Conservation (phyloP, 495 filamentous ascomycete species). For the Neurospora sublineolata region DNA sequence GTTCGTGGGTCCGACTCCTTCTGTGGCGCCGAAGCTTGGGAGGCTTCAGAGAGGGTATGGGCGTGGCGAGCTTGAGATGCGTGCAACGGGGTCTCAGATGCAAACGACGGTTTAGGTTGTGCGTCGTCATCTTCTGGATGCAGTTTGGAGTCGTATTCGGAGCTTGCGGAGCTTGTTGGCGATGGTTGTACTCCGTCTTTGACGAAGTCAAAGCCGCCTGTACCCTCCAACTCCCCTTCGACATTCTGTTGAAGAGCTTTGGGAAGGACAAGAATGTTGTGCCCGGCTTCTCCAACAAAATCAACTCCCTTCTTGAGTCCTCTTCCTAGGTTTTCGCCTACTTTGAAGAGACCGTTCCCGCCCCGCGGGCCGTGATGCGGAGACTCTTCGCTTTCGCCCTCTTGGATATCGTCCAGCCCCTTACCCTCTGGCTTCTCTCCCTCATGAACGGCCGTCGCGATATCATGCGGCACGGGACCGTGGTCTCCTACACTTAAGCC, state of each 20-base stretch:
- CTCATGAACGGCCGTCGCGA: conserved; percentile 56
- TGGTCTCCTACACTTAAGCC: conserved; percentile 79
- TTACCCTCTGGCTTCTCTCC: conserved; percentile 10
- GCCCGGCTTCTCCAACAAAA: conserved; percentile 31
- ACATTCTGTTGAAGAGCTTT: conserved; percentile 52
- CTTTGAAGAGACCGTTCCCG: conserved; percentile 22
- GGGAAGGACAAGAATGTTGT: neutral
- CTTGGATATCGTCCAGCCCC: conserved; percentile 18
- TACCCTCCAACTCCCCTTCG: conserved; percentile 43
- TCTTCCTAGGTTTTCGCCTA: conserved; percentile 24
- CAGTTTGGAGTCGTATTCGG: conserved; percentile 8
- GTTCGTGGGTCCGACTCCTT: conserved; percentile 19
- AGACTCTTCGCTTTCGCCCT: conserved; percentile 15
- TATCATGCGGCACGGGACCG: conserved; percentile 63
- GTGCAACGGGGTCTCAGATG: conserved; percentile 17
- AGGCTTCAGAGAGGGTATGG: conserved; percentile 22
- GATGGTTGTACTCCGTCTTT: conserved; percentile 6
- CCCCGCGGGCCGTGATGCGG: conserved; percentile 10
- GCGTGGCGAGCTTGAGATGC: conserved; percentile 18
- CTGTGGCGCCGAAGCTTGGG: conserved; percentile 22
- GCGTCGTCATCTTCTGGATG: conserved; percentile 10
- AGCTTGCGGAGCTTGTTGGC: conserved; percentile 13
- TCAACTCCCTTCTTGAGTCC: conserved; percentile 32
- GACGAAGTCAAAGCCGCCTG: conserved; percentile 41
- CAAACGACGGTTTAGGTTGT: conserved; percentile 21